Conservation (phyloP, 2,329 filamentous ascomycete species). For the Davidsoniella australis region DNA sequence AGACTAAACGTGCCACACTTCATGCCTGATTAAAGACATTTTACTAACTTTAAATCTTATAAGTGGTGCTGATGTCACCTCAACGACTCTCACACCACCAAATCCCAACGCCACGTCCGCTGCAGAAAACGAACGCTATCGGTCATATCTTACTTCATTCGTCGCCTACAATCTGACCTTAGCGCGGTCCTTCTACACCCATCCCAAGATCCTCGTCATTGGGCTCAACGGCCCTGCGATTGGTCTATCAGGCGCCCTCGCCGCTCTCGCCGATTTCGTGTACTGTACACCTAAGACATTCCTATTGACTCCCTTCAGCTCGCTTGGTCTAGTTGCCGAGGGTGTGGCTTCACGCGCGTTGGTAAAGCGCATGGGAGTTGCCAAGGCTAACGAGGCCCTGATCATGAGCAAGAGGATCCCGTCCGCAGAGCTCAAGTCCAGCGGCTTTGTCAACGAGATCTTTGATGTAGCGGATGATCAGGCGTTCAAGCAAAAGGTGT, state of each 20-base stretch:
- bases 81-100: neutral
- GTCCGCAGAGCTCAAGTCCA: constrained; percentile 53
- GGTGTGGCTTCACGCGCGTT: constrained; percentile 67
- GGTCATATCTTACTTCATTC: constrained; percentile 51
- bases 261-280: constrained; percentile 79
- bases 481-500: constrained; percentile 53
- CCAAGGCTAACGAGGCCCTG: constrained; percentile 78
- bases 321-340: constrained; percentile 77
- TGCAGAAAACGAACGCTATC: constrained; percentile 1
- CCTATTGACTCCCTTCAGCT: constrained; percentile 80
- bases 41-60: neutral
- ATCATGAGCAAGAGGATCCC: constrained; percentile 72
- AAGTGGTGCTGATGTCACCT: constrained; percentile 12
- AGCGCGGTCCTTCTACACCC: constrained; percentile 77
- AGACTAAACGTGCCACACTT: too few species aligned
- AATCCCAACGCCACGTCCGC: neutral
- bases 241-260: constrained; percentile 70
- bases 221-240: constrained; percentile 86
- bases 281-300: constrained; percentile 71
- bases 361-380: constrained; percentile 60
- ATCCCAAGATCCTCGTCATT: constrained; percentile 82
- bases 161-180: constrained; percentile 77
- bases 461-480: constrained; percentile 46
- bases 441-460: constrained; percentile 76
- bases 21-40: too few species aligned